phyloP scores from a whole-genome alignment of 331 rosid species.

The Quercus phellos region DNA sequence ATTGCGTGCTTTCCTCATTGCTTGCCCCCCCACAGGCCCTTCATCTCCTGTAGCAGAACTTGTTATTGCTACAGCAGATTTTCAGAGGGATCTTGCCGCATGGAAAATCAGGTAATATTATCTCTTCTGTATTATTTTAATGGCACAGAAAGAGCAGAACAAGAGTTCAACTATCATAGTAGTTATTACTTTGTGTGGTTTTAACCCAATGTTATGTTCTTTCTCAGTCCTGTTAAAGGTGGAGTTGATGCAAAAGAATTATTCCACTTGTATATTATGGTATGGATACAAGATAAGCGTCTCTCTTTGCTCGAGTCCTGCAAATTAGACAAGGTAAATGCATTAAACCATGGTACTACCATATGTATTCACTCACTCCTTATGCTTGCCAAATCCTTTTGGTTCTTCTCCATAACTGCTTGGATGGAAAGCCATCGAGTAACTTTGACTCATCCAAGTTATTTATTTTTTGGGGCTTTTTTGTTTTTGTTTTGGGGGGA shows the following conservation, averaged over 20 bases:
- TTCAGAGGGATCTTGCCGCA: constrained; percentile 74
- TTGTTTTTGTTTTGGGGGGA: not conserved
- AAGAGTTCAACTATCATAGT: not conserved
- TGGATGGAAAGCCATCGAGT: not conserved
- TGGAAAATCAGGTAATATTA: constrained; percentile 67
- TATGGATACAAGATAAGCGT: constrained; percentile 94
- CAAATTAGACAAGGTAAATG: constrained; percentile 84
- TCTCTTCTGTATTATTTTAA: constrained; percentile 3
- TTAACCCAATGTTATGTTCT: constrained; percentile 12
- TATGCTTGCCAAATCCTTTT: not conserved
- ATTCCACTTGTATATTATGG: constrained; percentile 84
- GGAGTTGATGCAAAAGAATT: constrained; percentile 97
- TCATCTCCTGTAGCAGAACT: constrained; percentile 90
- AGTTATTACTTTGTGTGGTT: not conserved
- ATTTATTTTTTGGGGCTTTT: too few species aligned
- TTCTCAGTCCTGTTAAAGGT: constrained; percentile 69
- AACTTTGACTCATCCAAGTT: too few species aligned
- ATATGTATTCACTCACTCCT: constrained; percentile 8
- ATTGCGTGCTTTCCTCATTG: constrained; percentile 82
- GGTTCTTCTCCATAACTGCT: not conserved
- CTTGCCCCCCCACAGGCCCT: constrained; percentile 93
- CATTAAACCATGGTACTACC: not conserved
- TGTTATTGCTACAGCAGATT: constrained; percentile 90
- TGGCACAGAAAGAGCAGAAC: constrained; percentile 3
- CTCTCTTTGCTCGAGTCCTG: constrained; percentile 76